Base-by-base conservation (phyloP, 1,139 yeast genomes). In the Saccharomycopsis hybrid region DNA sequence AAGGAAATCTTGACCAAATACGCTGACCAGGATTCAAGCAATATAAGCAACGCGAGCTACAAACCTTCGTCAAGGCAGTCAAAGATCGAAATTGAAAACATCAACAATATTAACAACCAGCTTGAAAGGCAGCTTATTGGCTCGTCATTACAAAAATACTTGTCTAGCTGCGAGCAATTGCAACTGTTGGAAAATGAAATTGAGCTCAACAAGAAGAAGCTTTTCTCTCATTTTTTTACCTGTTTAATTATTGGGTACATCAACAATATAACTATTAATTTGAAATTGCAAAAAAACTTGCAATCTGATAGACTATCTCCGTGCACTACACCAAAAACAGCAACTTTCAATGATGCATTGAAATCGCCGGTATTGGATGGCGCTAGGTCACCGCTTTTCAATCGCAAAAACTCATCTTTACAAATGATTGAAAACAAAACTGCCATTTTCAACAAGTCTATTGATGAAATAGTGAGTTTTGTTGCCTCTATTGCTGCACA, bases 401-500 rank as follows among this genome's bases (percentile, higher is more conserved):
- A 13, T 33, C 36, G 46, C 4, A 47, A 37, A 30, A 46, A 37
- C n/a, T 28, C 46, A 25, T 45, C 51, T 25, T 31, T 42, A 24
- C 53, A 48, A 35, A 40, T 47, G 44, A 37, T 41, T 32, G 51
- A 52, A 35, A 49, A 49, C 36, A 40, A 44, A 13, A 43, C 47
- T 11, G 45, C 50, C 7, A 45, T 50, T 33, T 50, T 47, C 46
- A 47, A 46, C 46, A 50, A 52, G 40, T 54, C 54, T 11, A 43
- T 73, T 49, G 85, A 80, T 47, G 71, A 72, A 32, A 60, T 80
- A 27, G 70, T 79, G 39, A 68, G 82, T 1, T 76, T 76, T 53
- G 67, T 80, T 27, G 81, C 77, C 7, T 72, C 81, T 1, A 60
- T 71, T 7, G 80, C 85, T 0, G 82, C 76, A 3, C 79, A 77